Evolutionary conservation across 192 early-diverging fungal genomes (phyloP), one percentile per base, ranked within the genome.

Genomic region (Coemansia sp.): DNA sequence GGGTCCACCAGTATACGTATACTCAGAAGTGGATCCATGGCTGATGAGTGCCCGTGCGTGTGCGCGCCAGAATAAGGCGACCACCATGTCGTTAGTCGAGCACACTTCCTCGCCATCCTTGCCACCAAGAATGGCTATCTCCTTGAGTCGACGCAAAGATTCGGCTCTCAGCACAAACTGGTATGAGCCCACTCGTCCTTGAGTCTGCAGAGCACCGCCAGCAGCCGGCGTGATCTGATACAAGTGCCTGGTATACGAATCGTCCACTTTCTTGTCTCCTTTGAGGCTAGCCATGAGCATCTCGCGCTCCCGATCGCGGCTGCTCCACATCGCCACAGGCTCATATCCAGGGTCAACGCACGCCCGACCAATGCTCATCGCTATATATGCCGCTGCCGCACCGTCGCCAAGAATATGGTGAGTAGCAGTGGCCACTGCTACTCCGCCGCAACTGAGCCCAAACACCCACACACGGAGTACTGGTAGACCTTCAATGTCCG

Each of bases 51-150:
- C 44, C 3, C 76, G 67, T 0, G 70, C 59, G 63, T 71, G 73
- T 4, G 70, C 34, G 44, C 76, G 76, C 76, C 76, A 78, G 4
- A 78, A n/a, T 44, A 73, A 22, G 7, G 76, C 70, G 59, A 78
- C 47, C 15, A 67, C 62, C 37, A 69, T 59, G 6, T 53, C 12
- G 53, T 73, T 78, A 4, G 70, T 47, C 13, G 66, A 59, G 32
- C 56, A 65, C 13, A 22, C 59, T 15, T 34, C 30, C 8, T 3
- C 32, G 0, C 20, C 18, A 13, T 8, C 39, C 5, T 32, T 16
- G 15, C 38, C 24, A n/a, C 37, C 47, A 6, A 52, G n/a, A 5
- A 49, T 50, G 18, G 39, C n/a, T 2, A 62, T 18, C 10, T 34
- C 40, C 24, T 41, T 41, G 27, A 70, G 53, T 41, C 18, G 41